A percentile compares a stretch with the other conserved stretches of the same genome.
phyloP scores from a whole-genome alignment of 371 early-diverging fungal species.

The Lichtheimia corymbifera region DNA sequence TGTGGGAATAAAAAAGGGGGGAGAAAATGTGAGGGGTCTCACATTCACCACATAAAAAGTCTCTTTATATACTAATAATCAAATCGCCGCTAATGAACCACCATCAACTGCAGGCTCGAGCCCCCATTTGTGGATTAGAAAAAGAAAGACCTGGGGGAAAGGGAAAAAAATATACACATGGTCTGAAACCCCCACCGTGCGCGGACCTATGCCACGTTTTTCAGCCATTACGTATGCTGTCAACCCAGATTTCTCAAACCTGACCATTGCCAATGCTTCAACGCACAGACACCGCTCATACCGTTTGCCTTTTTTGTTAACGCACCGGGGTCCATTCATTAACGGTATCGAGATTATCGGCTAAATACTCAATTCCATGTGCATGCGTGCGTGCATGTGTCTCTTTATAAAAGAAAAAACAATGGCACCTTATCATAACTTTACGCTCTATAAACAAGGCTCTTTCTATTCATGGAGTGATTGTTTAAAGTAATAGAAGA shows the following conservation, averaged over 20 bases:
- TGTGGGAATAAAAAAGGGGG: neutral
- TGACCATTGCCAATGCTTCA: slow-evolving; percentile 7
- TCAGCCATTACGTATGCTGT: slow-evolving; percentile 6
- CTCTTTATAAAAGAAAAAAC: too few species aligned
- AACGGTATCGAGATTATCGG: too few species aligned
- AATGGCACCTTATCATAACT: too few species aligned
- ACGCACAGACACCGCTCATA: slow-evolving; percentile 7
- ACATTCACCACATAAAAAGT: too few species aligned
- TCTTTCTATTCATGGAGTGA: too few species aligned
- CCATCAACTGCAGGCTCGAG: neutral
- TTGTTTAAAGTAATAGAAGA: too few species aligned
- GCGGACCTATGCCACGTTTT: slow-evolving; percentile 16
- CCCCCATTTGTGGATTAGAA: neutral
- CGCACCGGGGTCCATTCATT: too few species aligned
- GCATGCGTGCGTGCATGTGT: too few species aligned
- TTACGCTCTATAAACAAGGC: too few species aligned
- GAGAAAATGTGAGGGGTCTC: neutral
- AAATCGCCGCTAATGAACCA: neutral
- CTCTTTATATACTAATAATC: neutral
- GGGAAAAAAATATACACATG: too few species aligned
- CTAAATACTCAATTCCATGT: too few species aligned
- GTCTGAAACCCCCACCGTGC: slow-evolving; percentile 2
- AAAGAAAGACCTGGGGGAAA: slow-evolving; percentile 3
- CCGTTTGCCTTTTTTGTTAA: too few species aligned
- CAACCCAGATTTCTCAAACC: slow-evolving; percentile 7